These are phyloP conservation scores for Lyophyllum decastes DNA, from an alignment of 768 basidiomycete species.

Conservation along the genomic window DNA sequence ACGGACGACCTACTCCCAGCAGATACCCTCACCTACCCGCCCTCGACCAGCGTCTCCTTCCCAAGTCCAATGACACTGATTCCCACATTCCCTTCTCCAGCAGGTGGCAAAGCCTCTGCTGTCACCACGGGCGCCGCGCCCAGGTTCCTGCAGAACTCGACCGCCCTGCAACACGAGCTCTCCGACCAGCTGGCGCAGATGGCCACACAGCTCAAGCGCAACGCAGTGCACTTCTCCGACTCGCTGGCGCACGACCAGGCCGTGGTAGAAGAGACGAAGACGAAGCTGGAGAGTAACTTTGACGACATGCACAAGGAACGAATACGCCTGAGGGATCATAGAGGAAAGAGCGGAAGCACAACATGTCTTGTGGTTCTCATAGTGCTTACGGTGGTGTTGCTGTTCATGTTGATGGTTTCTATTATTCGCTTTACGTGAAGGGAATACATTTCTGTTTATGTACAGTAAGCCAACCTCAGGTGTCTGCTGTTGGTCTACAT, in stretches of 20 bases:
- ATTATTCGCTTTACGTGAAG: slow-evolving; percentile 56
- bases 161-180: slow-evolving; percentile 70
- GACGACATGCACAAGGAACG: slow-evolving; percentile 70
- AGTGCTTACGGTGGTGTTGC: slow-evolving; percentile 62
- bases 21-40: slow-evolving; percentile 24
- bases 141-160: slow-evolving; percentile 55
- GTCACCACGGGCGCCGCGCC: slow-evolving; percentile 27
- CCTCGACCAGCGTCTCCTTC: slow-evolving; percentile 19
- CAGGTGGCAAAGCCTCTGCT: slow-evolving; percentile 28
- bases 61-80: slow-evolving; percentile 28
- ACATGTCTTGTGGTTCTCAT: slow-evolving; percentile 72
- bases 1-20: slow-evolving; percentile 43
- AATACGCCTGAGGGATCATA: slow-evolving; percentile 57
- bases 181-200: slow-evolving; percentile 76
- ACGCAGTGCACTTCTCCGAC: slow-evolving; percentile 76
- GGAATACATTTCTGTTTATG: not conserved
- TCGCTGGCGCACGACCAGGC: slow-evolving; percentile 74
- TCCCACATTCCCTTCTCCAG: slow-evolving; percentile 31
- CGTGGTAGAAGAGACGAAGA: slow-evolving; percentile 64
- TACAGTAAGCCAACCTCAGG: not conserved
- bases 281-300: slow-evolving; percentile 75
- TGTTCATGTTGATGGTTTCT: slow-evolving; percentile 74
- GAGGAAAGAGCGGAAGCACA: slow-evolving; percentile 65
- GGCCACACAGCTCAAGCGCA: slow-evolving; percentile 85
- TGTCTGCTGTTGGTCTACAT: too few relatives aligned